These are phyloP conservation scores for Kalanchoe fedtschenkoi DNA, from an alignment of 164 flowering plant species.

Conservation along the genomic window DNA sequence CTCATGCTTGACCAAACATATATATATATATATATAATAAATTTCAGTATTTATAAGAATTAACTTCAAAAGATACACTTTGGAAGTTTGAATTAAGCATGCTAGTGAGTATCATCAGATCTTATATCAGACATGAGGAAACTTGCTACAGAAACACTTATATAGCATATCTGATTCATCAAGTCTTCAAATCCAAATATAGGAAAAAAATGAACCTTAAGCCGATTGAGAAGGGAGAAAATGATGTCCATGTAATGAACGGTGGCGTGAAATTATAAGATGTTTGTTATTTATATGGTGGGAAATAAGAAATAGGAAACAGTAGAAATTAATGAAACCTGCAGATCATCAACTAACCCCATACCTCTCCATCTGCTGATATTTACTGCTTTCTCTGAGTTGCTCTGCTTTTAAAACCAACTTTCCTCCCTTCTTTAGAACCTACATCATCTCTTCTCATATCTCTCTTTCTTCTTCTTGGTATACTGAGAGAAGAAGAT, in stretches of 20 bases:
- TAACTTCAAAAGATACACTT: too few relatives aligned
- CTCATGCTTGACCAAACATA: background rate
- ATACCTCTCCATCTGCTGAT: slow-evolving; percentile 27
- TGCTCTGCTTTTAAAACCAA: slow-evolving; percentile 14
- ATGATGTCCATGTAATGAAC: background rate
- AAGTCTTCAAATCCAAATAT: background rate
- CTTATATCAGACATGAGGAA: background rate
- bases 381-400: slow-evolving; percentile 30
- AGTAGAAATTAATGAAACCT: slow-evolving; percentile 37
- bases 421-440: background rate
- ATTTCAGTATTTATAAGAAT: too few relatives aligned
- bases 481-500: slow-evolving; percentile 3
- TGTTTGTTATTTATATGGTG: background rate
- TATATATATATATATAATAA: too few relatives aligned
- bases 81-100: too few relatives aligned
- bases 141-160: background rate
- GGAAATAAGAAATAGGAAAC: background rate
- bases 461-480: slow-evolving; percentile 2
- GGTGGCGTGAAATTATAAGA: background rate
- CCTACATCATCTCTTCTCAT: background rate
- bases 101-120: background rate
- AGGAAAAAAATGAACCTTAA: background rate
- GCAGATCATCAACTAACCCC: slow-evolving; percentile 50
- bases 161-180: background rate
- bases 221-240: background rate